These are phyloP conservation scores for Mortierella antarctica DNA, from an alignment of 192 early-diverging fungal genomes.

Conservation along the genomic window DNA sequence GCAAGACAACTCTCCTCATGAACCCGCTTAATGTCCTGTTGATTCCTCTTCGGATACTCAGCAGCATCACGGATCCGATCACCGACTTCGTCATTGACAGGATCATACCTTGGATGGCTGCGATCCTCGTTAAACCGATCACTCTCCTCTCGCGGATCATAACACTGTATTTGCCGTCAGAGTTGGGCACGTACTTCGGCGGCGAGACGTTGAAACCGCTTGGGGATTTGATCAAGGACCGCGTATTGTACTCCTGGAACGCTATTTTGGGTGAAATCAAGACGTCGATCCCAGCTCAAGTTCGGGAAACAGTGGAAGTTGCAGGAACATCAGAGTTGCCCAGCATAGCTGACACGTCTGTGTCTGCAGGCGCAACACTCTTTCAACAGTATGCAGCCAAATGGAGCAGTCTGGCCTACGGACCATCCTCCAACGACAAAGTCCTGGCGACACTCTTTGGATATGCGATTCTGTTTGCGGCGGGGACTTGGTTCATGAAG, in stretches of 20 bases:
- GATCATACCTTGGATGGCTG: constrained; percentile 51
- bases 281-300: background rate
- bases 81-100: constrained; percentile 75
- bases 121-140: constrained; percentile 29
- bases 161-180: constrained; percentile 4
- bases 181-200: constrained; percentile 30
- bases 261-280: constrained; percentile 1
- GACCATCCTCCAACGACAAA: constrained; percentile 65
- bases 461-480: constrained; percentile 64
- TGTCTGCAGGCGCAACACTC: constrained; percentile 5
- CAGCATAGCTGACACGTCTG: background rate
- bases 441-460: constrained; percentile 68
- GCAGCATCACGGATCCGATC: constrained; percentile 79
- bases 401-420: constrained; percentile 60
- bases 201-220: constrained; percentile 32
- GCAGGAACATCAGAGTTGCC: background rate
- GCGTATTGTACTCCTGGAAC: constrained; percentile 22
- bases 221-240: constrained; percentile 19
- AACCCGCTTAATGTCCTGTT: constrained; percentile 65
- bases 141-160: constrained; percentile 1
- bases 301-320: constrained; percentile 11
- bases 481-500: constrained; percentile 63
- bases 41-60: constrained; percentile 59
- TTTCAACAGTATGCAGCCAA: constrained; percentile 27
- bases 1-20: constrained; percentile 63